Percentiles rank a stretch among this genome's conserved stretches.
These are phyloP conservation scores for Hirsutella rhossiliensis DNA, from an alignment of 2,329 filamentous ascomycete species.

Conservation along the genomic window DNA sequence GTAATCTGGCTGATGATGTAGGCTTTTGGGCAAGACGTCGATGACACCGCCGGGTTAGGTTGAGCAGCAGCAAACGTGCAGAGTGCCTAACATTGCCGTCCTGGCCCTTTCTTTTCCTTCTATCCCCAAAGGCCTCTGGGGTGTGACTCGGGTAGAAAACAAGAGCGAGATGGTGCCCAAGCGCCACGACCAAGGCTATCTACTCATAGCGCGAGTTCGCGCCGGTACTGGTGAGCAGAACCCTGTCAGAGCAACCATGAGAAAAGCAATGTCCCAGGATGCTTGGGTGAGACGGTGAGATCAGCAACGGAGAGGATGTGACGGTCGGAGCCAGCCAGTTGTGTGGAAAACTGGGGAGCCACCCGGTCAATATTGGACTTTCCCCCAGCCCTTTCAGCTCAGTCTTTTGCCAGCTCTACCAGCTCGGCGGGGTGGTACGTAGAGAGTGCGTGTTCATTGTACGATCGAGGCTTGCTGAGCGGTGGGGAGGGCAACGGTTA, in stretches of 20 bases:
- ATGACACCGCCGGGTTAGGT: constrained; percentile 1
- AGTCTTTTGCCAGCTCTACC: constrained; percentile 4
- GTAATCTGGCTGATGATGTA: neutral
- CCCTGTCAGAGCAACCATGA: constrained; percentile 3
- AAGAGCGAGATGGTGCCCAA: constrained; percentile 2
- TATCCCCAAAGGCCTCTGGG: constrained; percentile 2
- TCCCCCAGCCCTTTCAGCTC: constrained; percentile 3
- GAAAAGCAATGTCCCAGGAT: constrained; percentile 4
- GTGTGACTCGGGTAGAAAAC: constrained; percentile 4
- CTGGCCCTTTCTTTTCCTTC: neutral
- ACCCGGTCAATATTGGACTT: constrained; percentile 2
- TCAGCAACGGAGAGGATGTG: constrained; percentile 1
- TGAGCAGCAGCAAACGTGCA: neutral
- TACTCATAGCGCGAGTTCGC: constrained; percentile 2
- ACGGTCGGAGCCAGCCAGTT: constrained; percentile 2
- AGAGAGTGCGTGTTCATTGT: constrained; percentile 2
- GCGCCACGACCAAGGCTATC: constrained; percentile 1
- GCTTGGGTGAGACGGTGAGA: constrained; percentile 2
- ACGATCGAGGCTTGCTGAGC: constrained; percentile 4
- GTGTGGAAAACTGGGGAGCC: constrained; percentile 1
- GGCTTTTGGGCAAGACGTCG: neutral
- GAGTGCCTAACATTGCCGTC: constrained; percentile 1
- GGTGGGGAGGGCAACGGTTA: constrained; percentile 5
- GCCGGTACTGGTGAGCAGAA: constrained; percentile 1
- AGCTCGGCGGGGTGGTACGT: constrained; percentile 4